Evolutionary conservation across 148 eudicot species (phyloP), one percentile per base, ranked within the genome.

Genomic region (Rhododendron vialii): DNA sequence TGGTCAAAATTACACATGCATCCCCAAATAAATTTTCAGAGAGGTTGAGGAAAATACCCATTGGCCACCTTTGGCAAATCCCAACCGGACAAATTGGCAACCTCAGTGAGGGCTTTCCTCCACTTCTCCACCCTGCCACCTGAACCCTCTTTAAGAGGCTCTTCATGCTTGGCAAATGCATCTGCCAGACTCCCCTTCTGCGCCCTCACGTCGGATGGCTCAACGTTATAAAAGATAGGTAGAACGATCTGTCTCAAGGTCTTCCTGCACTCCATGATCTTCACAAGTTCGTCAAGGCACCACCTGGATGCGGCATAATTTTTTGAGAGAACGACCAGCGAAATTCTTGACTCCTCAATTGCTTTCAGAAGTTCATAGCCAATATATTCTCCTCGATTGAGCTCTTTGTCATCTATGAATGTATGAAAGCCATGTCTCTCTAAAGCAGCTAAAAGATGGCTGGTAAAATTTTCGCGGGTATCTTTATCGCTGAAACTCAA

Each of bases 201-300:
- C 2, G 0, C 0, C 5, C 67, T 8, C 65, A 81, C 67, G 0
- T 28, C 43, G 0, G 45, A 53, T 6, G 83, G 83, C 22, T 51
- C 65, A 7, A 53, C 41, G 5, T 3, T 38, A 41, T 81, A 33
- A 28, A 51, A 81, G 10, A 81, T 33, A 12, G 83, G 83, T 4
- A 81, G 12, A 53, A 81, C 83, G 33, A 53, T 50, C 1, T 81
- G 83, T 28, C 3, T 14, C 22, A 30, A 81, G 0, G 41, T 51
- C 13, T 33, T 81, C 83, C 18, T 81, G 43, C 33, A 65, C 33
- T 65, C 73, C 73, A 65, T 65, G 33, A 65, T 65, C 33, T 65
- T 8, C 73, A 65, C 83, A 53, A 78, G 81, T 45, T 81, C 83
- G 7, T 81, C 67, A 30, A 81, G 83, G 45, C 83, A 81, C 83